Evolutionary conservation across 163 green algal genomes (phyloP).

Genomic region (Volvox carteri): DNA sequence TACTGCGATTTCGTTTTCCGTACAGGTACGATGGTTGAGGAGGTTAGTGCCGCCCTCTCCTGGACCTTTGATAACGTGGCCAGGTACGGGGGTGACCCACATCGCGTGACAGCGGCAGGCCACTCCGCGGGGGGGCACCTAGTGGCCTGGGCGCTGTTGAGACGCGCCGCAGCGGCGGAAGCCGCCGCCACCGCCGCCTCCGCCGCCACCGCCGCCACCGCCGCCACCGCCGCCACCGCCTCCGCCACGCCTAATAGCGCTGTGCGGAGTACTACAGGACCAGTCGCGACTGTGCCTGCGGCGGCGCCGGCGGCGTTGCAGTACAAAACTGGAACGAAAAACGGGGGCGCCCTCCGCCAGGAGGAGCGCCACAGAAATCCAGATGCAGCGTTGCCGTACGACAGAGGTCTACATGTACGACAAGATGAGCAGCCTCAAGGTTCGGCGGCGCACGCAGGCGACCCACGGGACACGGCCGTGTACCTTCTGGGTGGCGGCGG

Average conservation of each 20-base stretch:
- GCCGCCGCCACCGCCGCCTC: neutral
- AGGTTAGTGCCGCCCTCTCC: constrained; percentile 77
- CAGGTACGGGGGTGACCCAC: constrained; percentile 66
- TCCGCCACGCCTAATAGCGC: neutral
- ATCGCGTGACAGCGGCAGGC: constrained; percentile 69
- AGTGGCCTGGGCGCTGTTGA: constrained; percentile 78
- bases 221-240: neutral
- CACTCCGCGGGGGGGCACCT: constrained; percentile 81
- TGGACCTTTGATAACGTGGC: constrained; percentile 73
- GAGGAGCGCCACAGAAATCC: neutral
- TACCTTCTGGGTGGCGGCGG: constrained; percentile 51
- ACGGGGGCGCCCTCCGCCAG: neutral
- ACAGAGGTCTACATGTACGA: neutral
- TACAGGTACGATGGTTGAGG: constrained; percentile 72
- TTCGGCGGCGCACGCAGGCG: constrained; percentile 11
- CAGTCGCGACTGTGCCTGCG: neutral
- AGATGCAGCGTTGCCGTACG: neutral
- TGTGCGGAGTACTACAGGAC: too few relatives aligned
- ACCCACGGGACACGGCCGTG: neutral
- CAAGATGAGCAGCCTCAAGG: constrained; percentile 28
- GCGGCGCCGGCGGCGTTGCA: neutral
- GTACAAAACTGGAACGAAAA: too few relatives aligned
- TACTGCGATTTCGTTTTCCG: neutral
- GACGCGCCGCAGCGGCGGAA: constrained; percentile 55
- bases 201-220: constrained; percentile 4